Base-by-base conservation (phyloP, 768 basidiomycete species). In the Suillus subalutaceus region DNA sequence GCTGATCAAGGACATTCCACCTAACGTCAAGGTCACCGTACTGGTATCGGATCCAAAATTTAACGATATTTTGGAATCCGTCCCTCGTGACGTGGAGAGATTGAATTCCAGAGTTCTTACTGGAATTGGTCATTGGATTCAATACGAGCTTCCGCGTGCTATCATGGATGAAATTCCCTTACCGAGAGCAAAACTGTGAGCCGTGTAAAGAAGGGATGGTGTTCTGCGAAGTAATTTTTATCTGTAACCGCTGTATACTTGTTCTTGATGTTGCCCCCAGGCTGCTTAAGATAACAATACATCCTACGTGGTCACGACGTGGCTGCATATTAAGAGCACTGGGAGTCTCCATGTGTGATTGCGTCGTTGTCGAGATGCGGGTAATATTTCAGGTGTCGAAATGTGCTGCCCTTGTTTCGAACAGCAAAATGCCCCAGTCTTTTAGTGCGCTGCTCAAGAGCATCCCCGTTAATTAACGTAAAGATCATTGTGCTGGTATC, bases 61-160 rank as follows among this genome's bases (percentile, higher is more conserved):
- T 18, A 35, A 35, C 18, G 5, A 18, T 35, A 12, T 56, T 8
- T 35, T 56, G 20, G 55, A 56, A 20, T 5, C 35, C 26, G 15
- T 52, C 15, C 26, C 26, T 52, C 26, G 26, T 52, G 50, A 16
- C 7, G 8, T 30, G 50, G 50, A 52, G 26, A 16, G 15, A 16
- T 30, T 52, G 15, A 52, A 30, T 30, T 8, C 15, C 26, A 52
- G 10, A 56, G 55, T 35, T 6, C 55, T 56, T 6, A 35, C 55
- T 20, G 55, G 55, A 6, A n/a, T 20, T 35, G 32, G 55, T 20
- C 55, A 56, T 30, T 56, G 55, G 55, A 56, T 56, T 56, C 63
- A 63, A 65, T 67, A 53, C 63, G 57, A 48, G 46, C 48, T 30
- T 63, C 60, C 35, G 38, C 56, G 67, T 60, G 55, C 67, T 23